These are phyloP conservation scores for Podila epigama DNA, from an alignment of 192 early-diverging fungal genomes.

Conservation along the genomic window DNA sequence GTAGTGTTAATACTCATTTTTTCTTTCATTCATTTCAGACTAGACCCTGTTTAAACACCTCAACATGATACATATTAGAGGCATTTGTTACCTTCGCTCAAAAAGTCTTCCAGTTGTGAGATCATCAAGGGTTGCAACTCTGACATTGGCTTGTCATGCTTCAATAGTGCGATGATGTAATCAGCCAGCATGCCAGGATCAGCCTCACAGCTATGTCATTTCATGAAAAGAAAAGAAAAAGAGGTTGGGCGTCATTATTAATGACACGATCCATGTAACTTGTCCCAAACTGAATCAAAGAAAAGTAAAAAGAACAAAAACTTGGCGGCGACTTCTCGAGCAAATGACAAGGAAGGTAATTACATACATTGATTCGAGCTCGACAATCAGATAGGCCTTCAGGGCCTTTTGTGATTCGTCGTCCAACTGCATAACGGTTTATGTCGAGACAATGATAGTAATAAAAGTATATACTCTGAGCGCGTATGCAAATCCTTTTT, in stretches of 20 bases:
- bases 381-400: constrained; percentile 32
- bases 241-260: not conserved
- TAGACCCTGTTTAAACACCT: too few relatives aligned
- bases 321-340: too few relatives aligned
- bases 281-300: not conserved
- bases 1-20: too few relatives aligned
- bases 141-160: constrained; percentile 63
- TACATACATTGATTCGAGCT: constrained; percentile 32
- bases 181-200: constrained; percentile 81
- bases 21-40: too few relatives aligned
- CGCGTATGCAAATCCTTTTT: too few relatives aligned
- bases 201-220: constrained; percentile 58
- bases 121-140: constrained; percentile 65
- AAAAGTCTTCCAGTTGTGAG: constrained; percentile 80
- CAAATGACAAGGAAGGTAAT: not conserved
- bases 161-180: constrained; percentile 82
- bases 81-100: constrained; percentile 70
- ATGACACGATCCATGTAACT: not conserved
- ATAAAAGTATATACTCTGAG: too few relatives aligned
- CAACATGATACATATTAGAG: too few relatives aligned
- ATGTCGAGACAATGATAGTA: too few relatives aligned
- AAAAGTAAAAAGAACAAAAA: too few relatives aligned
- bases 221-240: not conserved
- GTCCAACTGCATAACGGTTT: constrained; percentile 31
- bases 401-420: constrained; percentile 16